Evolutionary conservation across 78 protist species (phyloP), one percentile per base, ranked within the genome.

Genomic region (Monocercomonoides exilis): DNA sequence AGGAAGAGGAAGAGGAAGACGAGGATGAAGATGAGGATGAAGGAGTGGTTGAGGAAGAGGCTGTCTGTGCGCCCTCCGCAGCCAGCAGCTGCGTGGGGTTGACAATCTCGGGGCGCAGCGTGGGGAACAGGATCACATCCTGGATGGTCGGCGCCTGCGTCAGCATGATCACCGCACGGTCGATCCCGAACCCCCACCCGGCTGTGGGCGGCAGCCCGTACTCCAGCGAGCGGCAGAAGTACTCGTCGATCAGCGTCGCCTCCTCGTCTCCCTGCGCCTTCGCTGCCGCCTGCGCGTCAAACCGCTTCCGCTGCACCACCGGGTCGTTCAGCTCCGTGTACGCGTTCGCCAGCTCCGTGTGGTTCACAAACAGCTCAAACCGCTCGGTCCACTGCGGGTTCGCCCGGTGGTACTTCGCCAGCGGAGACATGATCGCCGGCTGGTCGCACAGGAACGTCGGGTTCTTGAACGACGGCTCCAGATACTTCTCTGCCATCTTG

Each of bases 251-350:
- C 3, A 42, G 54, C 82, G 89, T 92, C 0, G 99, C 96, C 77
- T 97, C 99, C 38, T 95, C 99, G 82, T 97, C 99, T 11, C 99
- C 96, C 21, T 70, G 33, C 6, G 38, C 90, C 82, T 87, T 87
- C 46, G 44, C 94, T 86, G 93, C 88, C 29, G 92, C 94, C 94
- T 99, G 99, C 80, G 46, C 91, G 41, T n/a, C 94, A 86, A 99
- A 99, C 44, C 97, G 91, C 29, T 90, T 96, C 2, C 98, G 79
- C 95, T 99, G 99, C 42, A 95, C 97, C 38, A 92, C 77, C 43
- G 99, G 99, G 89, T 96, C 93, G 94, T 99, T 99, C 81, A 99
- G 91, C 96, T 99, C 99, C 0, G 99, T 97, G 99, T 98, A 98
- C 6, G 99, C 99, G 87, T 98, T 99, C 92, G 95, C 90, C 45